Percentiles rank a stretch among this genome's conserved stretches.
phyloP scores from a whole-genome alignment of 768 basidiomycete species.

The Amanita fuliginea region DNA sequence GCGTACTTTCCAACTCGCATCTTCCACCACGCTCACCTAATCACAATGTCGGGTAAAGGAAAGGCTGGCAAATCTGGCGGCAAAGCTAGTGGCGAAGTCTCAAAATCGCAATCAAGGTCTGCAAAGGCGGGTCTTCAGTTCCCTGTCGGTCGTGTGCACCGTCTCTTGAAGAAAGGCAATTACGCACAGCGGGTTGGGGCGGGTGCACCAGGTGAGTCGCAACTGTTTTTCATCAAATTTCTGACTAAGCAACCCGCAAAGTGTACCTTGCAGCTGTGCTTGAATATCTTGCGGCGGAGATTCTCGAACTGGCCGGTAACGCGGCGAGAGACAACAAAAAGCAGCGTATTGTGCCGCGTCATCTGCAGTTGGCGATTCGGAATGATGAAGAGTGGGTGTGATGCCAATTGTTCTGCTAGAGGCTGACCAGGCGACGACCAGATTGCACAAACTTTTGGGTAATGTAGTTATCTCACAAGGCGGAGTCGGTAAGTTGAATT shows the following conservation, averaged over 20 bases:
- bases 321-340: conserved; percentile 81
- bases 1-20: conserved; percentile 1
- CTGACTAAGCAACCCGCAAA: conserved; percentile 15
- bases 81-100: conserved; percentile 32
- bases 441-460: conserved; percentile 68
- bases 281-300: conserved; percentile 88
- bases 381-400: conserved; percentile 70
- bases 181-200: conserved; percentile 84
- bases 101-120: conserved; percentile 59
- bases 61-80: conserved; percentile 35
- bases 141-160: conserved; percentile 89
- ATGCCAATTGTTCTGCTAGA: neutral
- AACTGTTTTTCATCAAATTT: neutral
- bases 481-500: conserved; percentile 38
- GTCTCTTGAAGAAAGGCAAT: conserved; percentile 81
- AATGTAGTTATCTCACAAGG: conserved; percentile 79
- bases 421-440: conserved; percentile 9
- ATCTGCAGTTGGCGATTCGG: conserved; percentile 85
- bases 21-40: conserved; percentile 9
- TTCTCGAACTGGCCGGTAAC: conserved; percentile 86
- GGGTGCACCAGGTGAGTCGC: conserved; percentile 62
- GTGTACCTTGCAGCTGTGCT: conserved; percentile 88
- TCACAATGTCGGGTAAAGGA: conserved; percentile 41
- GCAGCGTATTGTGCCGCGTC: conserved; percentile 90
- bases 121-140: conserved; percentile 72